phyloP scores from a whole-genome alignment of 306 rosid species.

The Styphnolobium japonicum region DNA sequence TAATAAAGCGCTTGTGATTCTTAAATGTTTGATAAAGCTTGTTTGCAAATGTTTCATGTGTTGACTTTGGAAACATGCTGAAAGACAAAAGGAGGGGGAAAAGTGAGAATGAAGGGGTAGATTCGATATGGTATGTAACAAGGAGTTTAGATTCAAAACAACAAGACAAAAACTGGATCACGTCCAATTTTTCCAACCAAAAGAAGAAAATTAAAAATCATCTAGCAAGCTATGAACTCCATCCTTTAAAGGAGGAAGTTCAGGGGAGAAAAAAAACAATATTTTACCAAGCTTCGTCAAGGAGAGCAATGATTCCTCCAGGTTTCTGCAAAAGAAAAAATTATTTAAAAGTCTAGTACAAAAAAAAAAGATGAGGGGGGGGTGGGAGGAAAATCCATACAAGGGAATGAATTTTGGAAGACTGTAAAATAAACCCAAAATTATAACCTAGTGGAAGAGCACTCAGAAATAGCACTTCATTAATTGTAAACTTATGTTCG shows the following conservation, averaged over 20 bases:
- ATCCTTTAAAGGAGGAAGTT: slow-evolving; percentile 10
- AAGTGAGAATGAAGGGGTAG: slow-evolving; percentile 25
- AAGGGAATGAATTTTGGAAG: slow-evolving; percentile 18
- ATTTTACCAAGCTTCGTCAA: slow-evolving; percentile 97
- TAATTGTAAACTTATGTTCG: not conserved
- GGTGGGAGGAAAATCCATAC: not conserved
- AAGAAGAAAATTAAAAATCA: slow-evolving; percentile 22
- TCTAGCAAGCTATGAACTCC: not conserved
- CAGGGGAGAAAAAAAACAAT: slow-evolving; percentile 20
- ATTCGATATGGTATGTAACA: slow-evolving; percentile 12
- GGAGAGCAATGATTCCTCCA: slow-evolving; percentile 96
- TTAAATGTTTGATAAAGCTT: slow-evolving; percentile 96
- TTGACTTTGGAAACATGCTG: slow-evolving; percentile 99
- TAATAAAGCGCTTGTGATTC: slow-evolving; percentile 85
- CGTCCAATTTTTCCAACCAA: slow-evolving; percentile 12
- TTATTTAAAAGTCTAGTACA: not conserved
- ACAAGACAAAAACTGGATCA: slow-evolving; percentile 5
- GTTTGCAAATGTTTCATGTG: slow-evolving; percentile 98
- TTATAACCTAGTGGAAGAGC: slow-evolving; percentile 14
- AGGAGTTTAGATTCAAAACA: slow-evolving; percentile 7
- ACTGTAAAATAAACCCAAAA: slow-evolving; percentile 17
- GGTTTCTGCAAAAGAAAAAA: slow-evolving; percentile 73
- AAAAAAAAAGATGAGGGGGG: slow-evolving; percentile 4
- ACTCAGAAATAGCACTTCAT: not conserved
- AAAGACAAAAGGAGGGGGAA: slow-evolving; percentile 26